Conservation (phyloP, 1,139 yeast genomes). For the Martiniozyma asiatica region DNA sequence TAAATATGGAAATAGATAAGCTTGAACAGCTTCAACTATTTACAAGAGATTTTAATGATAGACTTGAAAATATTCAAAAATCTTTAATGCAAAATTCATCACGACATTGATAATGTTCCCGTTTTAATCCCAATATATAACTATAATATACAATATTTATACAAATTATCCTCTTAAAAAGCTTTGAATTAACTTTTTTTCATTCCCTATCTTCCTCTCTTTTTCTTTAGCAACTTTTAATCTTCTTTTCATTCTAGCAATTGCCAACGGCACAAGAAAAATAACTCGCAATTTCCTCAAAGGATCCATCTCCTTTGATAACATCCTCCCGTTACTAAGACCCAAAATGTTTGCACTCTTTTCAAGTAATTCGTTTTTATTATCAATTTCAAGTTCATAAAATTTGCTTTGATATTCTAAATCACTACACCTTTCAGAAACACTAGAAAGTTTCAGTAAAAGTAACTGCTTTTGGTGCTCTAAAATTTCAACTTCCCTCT, state of each 20-base stretch:
- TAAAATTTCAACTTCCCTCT: slow-evolving; percentile 9
- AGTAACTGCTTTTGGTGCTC: slow-evolving; percentile 16
- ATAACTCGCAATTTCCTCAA: too few species aligned
- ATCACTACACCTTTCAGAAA: slow-evolving; percentile 30
- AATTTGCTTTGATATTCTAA: slow-evolving; percentile 40
- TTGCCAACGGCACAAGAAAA: too few species aligned
- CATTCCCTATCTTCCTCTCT: too few species aligned
- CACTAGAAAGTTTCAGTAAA: slow-evolving; percentile 15
- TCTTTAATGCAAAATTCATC: too few species aligned
- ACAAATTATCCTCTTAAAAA: slow-evolving; percentile 7
- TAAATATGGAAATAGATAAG: slow-evolving; percentile 55
- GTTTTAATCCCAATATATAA: too few species aligned
- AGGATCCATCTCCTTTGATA: too few species aligned
- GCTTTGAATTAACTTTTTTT: too few species aligned
- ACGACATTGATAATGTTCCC: too few species aligned
- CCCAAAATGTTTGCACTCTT: too few species aligned
- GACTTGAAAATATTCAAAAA: slow-evolving; percentile 22
- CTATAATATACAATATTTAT: too few species aligned
- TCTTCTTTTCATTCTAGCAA: slow-evolving; percentile 32
- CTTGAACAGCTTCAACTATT: slow-evolving; percentile 52
- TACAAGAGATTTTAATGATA: slow-evolving; percentile 27
- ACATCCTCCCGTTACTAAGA: too few species aligned
- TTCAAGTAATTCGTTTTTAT: slow-evolving; percentile 7
- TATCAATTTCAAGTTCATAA: slow-evolving; percentile 32
- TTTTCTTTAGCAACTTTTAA: slow-evolving; percentile 11